phyloP scores from a whole-genome alignment of 345 rosid species.

The Corchorus olitorius region DNA sequence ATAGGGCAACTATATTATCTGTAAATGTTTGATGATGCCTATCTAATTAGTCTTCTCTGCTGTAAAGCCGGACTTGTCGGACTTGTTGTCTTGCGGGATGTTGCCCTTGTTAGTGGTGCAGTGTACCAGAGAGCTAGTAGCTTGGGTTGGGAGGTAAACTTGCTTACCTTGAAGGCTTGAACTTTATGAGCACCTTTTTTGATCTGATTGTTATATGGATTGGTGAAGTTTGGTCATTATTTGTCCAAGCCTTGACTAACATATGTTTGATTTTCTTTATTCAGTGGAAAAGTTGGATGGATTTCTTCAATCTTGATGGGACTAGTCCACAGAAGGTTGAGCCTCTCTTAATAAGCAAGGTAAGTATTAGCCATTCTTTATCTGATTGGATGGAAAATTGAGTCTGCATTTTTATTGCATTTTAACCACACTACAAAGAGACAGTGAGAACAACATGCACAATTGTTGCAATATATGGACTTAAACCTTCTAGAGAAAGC shows the following conservation, averaged over 20 bases:
- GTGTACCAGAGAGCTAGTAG: slow-evolving; percentile 69
- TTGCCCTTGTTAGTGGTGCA: slow-evolving; percentile 78
- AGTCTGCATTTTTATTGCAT: neutral
- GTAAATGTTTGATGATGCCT: neutral
- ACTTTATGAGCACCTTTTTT: neutral
- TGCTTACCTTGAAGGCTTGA: slow-evolving; percentile 11
- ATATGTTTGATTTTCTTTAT: neutral
- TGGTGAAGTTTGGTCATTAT: neutral
- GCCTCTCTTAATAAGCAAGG: slow-evolving; percentile 95
- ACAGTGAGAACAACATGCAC: neutral
- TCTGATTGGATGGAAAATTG: no score
- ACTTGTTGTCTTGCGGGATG: slow-evolving; percentile 71
- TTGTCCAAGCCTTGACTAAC: neutral
- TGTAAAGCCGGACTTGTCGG: slow-evolving; percentile 86
- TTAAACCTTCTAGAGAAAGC: neutral
- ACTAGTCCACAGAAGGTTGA: slow-evolving; percentile 69
- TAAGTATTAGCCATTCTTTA: slow-evolving; percentile 15
- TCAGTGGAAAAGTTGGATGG: slow-evolving; percentile 78
- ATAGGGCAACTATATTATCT: neutral
- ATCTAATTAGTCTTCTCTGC: slow-evolving; percentile 16
- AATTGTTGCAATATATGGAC: neutral
- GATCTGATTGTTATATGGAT: neutral
- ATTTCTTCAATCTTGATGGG: slow-evolving; percentile 83
- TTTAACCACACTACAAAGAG: neutral
- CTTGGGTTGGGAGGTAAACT: slow-evolving; percentile 75